Evolutionary conservation across 2,329 filamentous ascomycete species (phyloP), one percentile per base, ranked within the genome.

Genomic region (Conoideocrella luteorostrata): DNA sequence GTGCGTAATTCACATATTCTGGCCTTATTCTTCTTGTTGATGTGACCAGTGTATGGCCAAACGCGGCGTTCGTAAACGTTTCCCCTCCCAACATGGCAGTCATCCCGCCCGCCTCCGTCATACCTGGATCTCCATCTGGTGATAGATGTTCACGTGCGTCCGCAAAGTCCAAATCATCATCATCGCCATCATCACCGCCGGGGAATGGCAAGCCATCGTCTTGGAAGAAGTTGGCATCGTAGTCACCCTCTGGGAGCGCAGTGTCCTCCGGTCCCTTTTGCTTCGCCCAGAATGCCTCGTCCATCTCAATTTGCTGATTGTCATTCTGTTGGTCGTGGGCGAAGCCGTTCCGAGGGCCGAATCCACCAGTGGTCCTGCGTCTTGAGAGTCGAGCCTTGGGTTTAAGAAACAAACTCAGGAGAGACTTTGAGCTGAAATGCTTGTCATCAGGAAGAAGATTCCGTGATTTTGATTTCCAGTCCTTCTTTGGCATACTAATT

Each of bases 371-470:
- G 15, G 35, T 67, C 50, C 75, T 81, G 38, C 82, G 77, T 45
- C 81, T 78, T 35, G 85, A 82, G 64, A 96, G 78, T 33, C 85
- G 84, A 10, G 90, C 88, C 62, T 90, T 95, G 22, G 93, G 93
- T 63, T 98, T 98, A 22, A 97, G 74, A 74, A 97, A 98, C 2
- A 98, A 76, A 40, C 82, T 86, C 6, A 97, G 72, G 1, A 98
- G 73, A 52, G 95, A 88, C 59, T 86, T 86, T 7, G 91, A 97
- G 68, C 90, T 95, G 71, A 98, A 97, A 62, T 97, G 90, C 65
- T 96, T 96, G 67, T 98, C 93, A 58, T 98, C 93, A 3, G 94
- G 91, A 4, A 98, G 79, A 3, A 98, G 75, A 60, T 98, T 95
- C 39, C 88, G 80, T 2, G 86, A 89, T 65, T 95, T 95, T 30